Evolutionary conservation across 768 basidiomycete genomes (phyloP), one percentile per base, ranked within the genome.

Genomic region (Suillus weaverae): DNA sequence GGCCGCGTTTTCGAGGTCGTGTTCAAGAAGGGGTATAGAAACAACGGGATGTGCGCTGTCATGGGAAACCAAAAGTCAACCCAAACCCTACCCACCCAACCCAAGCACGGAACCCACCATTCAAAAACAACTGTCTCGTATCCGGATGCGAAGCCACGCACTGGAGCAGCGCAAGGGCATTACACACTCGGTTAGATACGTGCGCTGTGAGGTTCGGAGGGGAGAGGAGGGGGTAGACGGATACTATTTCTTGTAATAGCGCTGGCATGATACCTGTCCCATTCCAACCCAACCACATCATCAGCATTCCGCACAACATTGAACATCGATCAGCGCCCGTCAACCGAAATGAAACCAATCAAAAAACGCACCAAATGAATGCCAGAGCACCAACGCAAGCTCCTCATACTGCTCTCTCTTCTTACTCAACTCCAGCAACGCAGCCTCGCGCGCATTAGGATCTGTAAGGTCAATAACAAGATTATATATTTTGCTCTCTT

Each of bases 401-500:
- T 99, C 96, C 74, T 99, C 97, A 74, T 97, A 99, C 78, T 99
- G 96, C 79, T 99, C 97, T 67, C 97, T 83, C 82, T 98, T 99
- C 85, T 99, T 99, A 81, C 94, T 97, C 71, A 99, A 83, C 79
- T 99, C 97, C 62, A 99, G 83, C 57, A 99, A 81, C 2, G 97
- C 97, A 2, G 84, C 84, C 74, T 99, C 97, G 67, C 97, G 85
- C n/a, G 90, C 86, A 62, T 81, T 85, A 1, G 90, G 88, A 71
- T 94, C 89, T 82, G 92, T 84, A 33, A 97, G 80, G 64, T 97
- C 93, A 69, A 95, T 88, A 65, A 99, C 95, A 61, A 99, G 84
- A 13, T 83, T 81, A 77, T 95, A 97, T 51, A 99, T 97, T 81
- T 97, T 96, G 69, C 81, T 81, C 73, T 91, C 89, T 67, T 91